Percentiles rank a stretch among this genome's conserved stretches.
Evolutionary conservation across 2,329 filamentous ascomycete genomes (phyloP).

Genomic region (Phoma herbarum): DNA sequence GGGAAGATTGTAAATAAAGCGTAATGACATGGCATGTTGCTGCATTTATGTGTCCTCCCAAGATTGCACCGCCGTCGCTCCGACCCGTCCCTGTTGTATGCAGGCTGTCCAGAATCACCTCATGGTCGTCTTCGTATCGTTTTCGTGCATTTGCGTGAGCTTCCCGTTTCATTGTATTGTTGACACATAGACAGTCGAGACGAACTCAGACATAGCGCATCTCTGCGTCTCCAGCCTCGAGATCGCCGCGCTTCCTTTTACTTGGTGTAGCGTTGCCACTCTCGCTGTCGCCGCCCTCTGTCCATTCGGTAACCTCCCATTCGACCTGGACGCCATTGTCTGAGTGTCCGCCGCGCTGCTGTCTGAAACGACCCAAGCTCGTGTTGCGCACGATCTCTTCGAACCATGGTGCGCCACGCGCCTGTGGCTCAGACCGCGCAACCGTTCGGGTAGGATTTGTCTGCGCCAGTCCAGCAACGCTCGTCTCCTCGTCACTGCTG

Average conservation of each 20-base stretch:
- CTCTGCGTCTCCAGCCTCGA: slow-evolving; percentile 40
- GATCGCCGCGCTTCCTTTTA: slow-evolving; percentile 49
- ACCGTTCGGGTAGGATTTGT: slow-evolving; percentile 23
- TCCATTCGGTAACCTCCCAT: slow-evolving; percentile 83
- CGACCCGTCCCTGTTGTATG: slow-evolving; percentile 23
- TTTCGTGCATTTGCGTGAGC: slow-evolving; percentile 40
- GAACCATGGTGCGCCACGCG: slow-evolving; percentile 81
- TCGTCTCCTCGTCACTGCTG: slow-evolving; percentile 40
- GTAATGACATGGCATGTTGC: slow-evolving; percentile 22
- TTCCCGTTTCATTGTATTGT: slow-evolving; percentile 24
- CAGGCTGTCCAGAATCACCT: slow-evolving; percentile 6
- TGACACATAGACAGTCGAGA: slow-evolving; percentile 16
- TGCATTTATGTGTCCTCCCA: slow-evolving; percentile 21
- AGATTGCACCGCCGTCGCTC: slow-evolving; percentile 29
- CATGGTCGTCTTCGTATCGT: slow-evolving; percentile 19
- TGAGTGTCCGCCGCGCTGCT: slow-evolving; percentile 66
- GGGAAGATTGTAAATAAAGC: slow-evolving; percentile 11
- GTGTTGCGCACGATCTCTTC: slow-evolving; percentile 82
- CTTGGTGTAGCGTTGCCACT: slow-evolving; percentile 27
- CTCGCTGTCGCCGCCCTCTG: slow-evolving; percentile 51
- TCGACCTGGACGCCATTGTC: slow-evolving; percentile 74
- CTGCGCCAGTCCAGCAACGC: slow-evolving; percentile 27
- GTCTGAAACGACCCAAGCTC: slow-evolving; percentile 72
- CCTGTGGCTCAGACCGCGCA: slow-evolving; percentile 33
- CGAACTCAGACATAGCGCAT: slow-evolving; percentile 40